Conservation (phyloP, 495 filamentous ascomycete species). For the Daldinia loculata region DNA sequence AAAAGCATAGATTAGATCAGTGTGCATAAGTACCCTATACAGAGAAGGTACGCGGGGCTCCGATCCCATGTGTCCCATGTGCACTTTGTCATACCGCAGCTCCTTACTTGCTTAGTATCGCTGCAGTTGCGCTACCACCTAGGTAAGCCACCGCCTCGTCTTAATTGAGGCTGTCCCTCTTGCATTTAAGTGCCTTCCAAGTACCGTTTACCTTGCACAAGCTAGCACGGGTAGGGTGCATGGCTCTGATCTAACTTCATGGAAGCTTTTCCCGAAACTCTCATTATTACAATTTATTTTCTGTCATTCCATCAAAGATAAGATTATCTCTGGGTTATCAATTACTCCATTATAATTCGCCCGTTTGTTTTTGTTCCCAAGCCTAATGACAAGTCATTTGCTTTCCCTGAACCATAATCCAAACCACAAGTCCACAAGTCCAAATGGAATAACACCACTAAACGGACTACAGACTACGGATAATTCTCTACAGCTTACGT, state of each 20-base stretch:
- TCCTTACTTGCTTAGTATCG: neutral
- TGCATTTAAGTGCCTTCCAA: conserved; percentile 10
- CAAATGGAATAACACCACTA: conserved; percentile 18
- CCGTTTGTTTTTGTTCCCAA: conserved; percentile 36
- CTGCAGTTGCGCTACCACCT: neutral
- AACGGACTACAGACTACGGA: neutral
- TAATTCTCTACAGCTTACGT: conserved; percentile 30
- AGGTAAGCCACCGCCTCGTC: conserved; percentile 29
- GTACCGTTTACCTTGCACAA: conserved; percentile 29
- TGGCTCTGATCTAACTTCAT: conserved; percentile 35
- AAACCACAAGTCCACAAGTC: neutral
- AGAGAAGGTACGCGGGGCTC: conserved; percentile 7
- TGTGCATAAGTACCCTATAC: conserved; percentile 35
- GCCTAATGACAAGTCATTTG: conserved; percentile 46
- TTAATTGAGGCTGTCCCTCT: conserved; percentile 38
- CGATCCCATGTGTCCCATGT: conserved; percentile 19
- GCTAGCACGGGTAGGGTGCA: conserved; percentile 32
- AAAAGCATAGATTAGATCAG: conserved; percentile 37
- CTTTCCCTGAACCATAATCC: conserved; percentile 16
- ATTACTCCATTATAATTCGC: conserved; percentile 45
- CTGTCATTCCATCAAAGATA: conserved; percentile 46
- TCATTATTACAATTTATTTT: conserved; percentile 40
- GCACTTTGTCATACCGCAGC: conserved; percentile 28
- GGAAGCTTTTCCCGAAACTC: conserved; percentile 33
- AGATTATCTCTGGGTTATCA: conserved; percentile 47